A percentile compares a stretch with the other conserved stretches of the same genome.
phyloP scores from a whole-genome alignment of 1,284 basidiomycete genomes.

The Malassezia yamatoensis region DNA sequence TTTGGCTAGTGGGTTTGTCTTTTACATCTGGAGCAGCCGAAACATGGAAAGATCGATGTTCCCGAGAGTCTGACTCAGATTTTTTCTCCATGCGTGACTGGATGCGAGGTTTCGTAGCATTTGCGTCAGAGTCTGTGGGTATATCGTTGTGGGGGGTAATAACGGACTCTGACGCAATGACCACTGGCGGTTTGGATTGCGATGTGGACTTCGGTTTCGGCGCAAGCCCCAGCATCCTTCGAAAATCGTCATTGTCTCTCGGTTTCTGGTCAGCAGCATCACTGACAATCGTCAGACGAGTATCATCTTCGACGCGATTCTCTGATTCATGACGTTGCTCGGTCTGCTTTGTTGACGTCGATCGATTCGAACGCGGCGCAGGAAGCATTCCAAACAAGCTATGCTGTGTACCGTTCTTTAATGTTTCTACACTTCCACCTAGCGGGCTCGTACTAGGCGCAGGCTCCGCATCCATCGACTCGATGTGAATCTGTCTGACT shows the following conservation, averaged over 20 bases:
- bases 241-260: constrained; percentile 41
- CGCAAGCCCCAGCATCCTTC: constrained; percentile 45
- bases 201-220: constrained; percentile 7
- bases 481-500: constrained; percentile 10
- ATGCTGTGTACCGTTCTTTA: constrained; percentile 3
- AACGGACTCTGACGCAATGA: background rate
- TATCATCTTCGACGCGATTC: constrained; percentile 8
- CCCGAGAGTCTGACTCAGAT: background rate
- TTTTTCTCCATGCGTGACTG: no score
- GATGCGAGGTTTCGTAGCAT: no score
- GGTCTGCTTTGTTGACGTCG: constrained; percentile 16
- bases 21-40: constrained; percentile 31
- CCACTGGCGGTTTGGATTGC: background rate
- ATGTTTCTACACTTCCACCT: background rate
- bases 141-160: background rate
- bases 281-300: constrained; percentile 1
- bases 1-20: background rate
- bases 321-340: constrained; percentile 17
- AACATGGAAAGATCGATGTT: constrained; percentile 3
- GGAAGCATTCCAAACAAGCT: constrained; percentile 41
- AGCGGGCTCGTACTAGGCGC: no score
- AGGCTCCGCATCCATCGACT: background rate
- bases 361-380: constrained; percentile 27
- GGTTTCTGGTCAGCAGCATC: constrained; percentile 12
- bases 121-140: background rate